These are phyloP conservation scores for Gracilariopsis chorda DNA, from an alignment of 23 red algal species.

Conservation along the genomic window DNA sequence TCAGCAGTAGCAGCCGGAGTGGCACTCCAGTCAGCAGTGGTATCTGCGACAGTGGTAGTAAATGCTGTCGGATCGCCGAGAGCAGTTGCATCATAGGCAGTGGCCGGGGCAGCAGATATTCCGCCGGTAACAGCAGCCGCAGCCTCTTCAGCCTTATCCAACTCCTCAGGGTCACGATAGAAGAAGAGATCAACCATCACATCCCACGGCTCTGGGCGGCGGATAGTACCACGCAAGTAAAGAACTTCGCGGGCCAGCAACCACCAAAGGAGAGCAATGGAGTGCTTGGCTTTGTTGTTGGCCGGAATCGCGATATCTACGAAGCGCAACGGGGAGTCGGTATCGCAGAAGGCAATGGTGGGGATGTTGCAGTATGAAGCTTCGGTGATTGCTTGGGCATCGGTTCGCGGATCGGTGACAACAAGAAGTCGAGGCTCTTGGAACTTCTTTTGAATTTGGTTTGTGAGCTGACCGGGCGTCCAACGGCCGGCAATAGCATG, in stretches of 20 bases:
- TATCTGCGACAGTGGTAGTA: background rate
- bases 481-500: conserved; percentile 92
- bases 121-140: conserved; percentile 62
- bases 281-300: conserved; percentile 96
- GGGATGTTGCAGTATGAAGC: conserved; percentile 96
- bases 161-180: conserved; percentile 96
- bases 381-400: conserved; percentile 90
- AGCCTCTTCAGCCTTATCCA: conserved; percentile 92
- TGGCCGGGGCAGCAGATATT: conserved; percentile 6
- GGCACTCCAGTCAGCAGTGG: conserved; percentile 35
- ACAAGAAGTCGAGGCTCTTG: conserved; percentile 94
- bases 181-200: conserved; percentile 99
- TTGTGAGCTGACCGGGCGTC: conserved; percentile 99
- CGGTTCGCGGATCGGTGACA: conserved; percentile 95
- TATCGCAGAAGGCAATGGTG: conserved; percentile 98
- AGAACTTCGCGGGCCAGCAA: conserved; percentile 89
- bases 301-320: conserved; percentile 97
- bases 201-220: conserved; percentile 73
- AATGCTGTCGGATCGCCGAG: conserved; percentile 22
- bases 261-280: conserved; percentile 94
- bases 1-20: conserved; percentile 5
- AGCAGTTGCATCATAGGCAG: conserved; percentile 49
- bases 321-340: conserved; percentile 90
- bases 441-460: conserved; percentile 94
- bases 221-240: conserved; percentile 84